Percentiles rank a stretch among this genome's conserved stretches.
These are phyloP conservation scores for Cytospora leucostoma DNA, from an alignment of 2,329 filamentous ascomycete genomes.

Conservation along the genomic window DNA sequence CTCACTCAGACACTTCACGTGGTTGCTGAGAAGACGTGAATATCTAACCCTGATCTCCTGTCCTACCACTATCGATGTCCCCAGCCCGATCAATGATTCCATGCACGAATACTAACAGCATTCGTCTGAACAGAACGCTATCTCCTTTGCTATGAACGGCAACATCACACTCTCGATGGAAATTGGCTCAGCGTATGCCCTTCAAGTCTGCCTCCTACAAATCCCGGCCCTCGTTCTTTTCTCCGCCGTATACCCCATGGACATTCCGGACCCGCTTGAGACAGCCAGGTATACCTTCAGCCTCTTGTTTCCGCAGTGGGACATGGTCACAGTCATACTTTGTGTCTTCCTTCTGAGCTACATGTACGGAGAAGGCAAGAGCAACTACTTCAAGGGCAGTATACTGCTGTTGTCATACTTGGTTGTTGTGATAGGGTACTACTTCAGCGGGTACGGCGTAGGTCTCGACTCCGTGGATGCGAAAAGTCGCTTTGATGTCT, in stretches of 20 bases:
- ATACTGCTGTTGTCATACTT: slow-evolving; percentile 92
- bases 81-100: neutral
- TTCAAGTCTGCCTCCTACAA: slow-evolving; percentile 94
- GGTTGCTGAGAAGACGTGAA: slow-evolving; percentile 14
- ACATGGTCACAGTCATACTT: slow-evolving; percentile 95
- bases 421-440: slow-evolving; percentile 90
- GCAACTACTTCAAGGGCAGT: slow-evolving; percentile 99
- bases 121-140: slow-evolving; percentile 70
- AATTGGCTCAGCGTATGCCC: slow-evolving; percentile 93
- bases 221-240: slow-evolving; percentile 92
- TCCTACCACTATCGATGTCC: slow-evolving; percentile 19
- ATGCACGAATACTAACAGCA: neutral
- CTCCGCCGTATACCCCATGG: slow-evolving; percentile 71
- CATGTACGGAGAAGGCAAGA: slow-evolving; percentile 98
- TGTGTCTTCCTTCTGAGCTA: slow-evolving; percentile 96
- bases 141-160: slow-evolving; percentile 99
- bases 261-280: slow-evolving; percentile 43
- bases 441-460: slow-evolving; percentile 64
- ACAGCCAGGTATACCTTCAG: slow-evolving; percentile 68
- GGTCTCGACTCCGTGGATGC: slow-evolving; percentile 27
- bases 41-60: slow-evolving; percentile 25
- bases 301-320: slow-evolving; percentile 97
- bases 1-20: slow-evolving; percentile 25
- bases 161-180: slow-evolving; percentile 99
- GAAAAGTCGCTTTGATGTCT: slow-evolving; percentile 55